A percentile compares a stretch with the other conserved stretches of the same genome.
These are phyloP conservation scores for Gossypium ekmanianum DNA, from an alignment of 345 rosid species.

Conservation along the genomic window DNA sequence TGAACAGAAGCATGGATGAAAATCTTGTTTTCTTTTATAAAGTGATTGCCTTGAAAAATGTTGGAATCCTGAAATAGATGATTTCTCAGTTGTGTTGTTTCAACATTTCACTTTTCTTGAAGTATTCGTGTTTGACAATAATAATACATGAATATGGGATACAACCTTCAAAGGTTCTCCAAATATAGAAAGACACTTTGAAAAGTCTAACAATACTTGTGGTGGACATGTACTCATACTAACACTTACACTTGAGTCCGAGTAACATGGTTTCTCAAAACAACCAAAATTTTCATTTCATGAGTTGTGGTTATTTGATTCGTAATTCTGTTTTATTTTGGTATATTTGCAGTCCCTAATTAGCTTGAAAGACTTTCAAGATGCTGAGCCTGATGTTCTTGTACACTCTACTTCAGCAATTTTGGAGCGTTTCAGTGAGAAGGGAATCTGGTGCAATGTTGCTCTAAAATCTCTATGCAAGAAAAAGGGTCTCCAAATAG, in stretches of 20 bases:
- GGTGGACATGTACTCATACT: background rate
- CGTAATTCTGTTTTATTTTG: slow-evolving; percentile 23
- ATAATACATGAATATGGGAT: background rate
- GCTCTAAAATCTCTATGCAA: slow-evolving; percentile 88
- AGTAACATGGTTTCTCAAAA: background rate
- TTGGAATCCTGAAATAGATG: background rate
- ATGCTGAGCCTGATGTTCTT: slow-evolving; percentile 82
- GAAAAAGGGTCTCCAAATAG: slow-evolving; percentile 76
- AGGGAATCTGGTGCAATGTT: slow-evolving; percentile 51
- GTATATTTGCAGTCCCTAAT: slow-evolving; percentile 50
- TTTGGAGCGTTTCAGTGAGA: slow-evolving; percentile 57
- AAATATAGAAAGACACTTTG: background rate
- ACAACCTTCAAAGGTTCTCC: background rate
- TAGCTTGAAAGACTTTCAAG: slow-evolving; percentile 77
- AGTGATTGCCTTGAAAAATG: background rate
- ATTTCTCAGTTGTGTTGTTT: background rate
- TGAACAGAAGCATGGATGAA: background rate
- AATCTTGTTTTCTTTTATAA: background rate
- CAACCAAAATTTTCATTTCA: background rate
- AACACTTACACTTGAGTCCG: background rate
- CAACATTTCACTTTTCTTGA: background rate
- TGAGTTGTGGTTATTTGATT: background rate
- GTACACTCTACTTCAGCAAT: slow-evolving; percentile 65
- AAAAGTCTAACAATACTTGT: background rate
- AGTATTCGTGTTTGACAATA: background rate